These are phyloP conservation scores for Melocanna baccifera DNA, from an alignment of 176 grass and related monocot species.

Conservation along the genomic window DNA sequence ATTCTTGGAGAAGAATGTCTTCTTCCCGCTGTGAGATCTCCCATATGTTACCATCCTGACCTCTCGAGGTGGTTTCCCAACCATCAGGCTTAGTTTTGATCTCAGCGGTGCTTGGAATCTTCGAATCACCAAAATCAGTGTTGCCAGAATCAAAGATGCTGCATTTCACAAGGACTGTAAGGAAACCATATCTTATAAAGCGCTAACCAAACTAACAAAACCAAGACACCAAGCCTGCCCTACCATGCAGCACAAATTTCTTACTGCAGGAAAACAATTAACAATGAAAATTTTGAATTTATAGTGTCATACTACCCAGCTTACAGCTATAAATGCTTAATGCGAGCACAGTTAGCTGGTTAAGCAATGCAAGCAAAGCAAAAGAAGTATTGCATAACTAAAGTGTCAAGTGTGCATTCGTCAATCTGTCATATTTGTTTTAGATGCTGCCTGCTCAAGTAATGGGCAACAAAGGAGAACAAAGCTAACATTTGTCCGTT, in stretches of 20 bases:
- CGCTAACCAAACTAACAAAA: constrained; percentile 11
- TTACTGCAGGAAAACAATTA: background rate
- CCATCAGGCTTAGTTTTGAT: constrained; percentile 88
- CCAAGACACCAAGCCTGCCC: background rate
- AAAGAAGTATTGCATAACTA: background rate
- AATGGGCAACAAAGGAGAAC: background rate
- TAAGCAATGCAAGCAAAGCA: constrained; percentile 11
- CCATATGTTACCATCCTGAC: constrained; percentile 82
- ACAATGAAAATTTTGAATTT: background rate
- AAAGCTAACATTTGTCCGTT: background rate
- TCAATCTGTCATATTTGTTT: background rate
- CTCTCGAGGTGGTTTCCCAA: constrained; percentile 85
- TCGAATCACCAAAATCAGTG: constrained; percentile 53
- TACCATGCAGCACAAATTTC: background rate
- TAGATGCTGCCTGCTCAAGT: background rate
- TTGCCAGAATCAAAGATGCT: constrained; percentile 91
- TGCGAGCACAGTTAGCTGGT: background rate
- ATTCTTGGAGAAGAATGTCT: constrained; percentile 97
- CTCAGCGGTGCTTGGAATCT: constrained; percentile 64
- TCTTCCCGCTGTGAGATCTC: constrained; percentile 89
- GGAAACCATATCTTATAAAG: background rate
- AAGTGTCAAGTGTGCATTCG: background rate
- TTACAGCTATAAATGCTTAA: background rate
- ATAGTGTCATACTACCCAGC: background rate
- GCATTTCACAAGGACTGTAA: constrained; percentile 9